A percentile compares a stretch with the other conserved stretches of the same genome.
These are phyloP conservation scores for Candida loeiensis DNA, from an alignment of 805 yeast genomes.

Conservation along the genomic window DNA sequence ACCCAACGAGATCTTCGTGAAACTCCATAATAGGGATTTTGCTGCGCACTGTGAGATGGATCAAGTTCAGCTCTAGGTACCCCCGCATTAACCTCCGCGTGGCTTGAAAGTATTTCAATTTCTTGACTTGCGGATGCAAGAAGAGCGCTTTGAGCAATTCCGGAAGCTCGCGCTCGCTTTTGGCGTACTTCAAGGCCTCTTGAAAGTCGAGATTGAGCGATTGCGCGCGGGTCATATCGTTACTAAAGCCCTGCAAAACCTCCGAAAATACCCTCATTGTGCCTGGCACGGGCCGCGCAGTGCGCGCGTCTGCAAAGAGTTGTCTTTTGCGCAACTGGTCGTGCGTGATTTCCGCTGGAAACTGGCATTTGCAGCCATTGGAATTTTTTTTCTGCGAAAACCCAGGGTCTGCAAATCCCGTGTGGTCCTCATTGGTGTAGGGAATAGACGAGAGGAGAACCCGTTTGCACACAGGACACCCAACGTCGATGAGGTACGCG, in stretches of 20 bases:
- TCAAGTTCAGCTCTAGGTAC: constrained; percentile 7
- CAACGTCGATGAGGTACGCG: constrained; percentile 2
- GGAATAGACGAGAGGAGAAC: constrained; percentile 7
- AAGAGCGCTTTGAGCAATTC: neutral
- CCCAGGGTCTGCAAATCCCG: constrained; percentile 16
- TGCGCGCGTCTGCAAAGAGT: neutral
- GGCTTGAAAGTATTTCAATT: neutral
- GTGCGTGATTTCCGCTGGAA: neutral
- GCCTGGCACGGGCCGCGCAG: neutral
- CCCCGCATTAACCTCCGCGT: constrained; percentile 5
- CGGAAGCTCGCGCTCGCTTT: neutral
- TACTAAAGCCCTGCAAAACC: neutral
- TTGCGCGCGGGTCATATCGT: too few relatives aligned
- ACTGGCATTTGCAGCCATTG: neutral
- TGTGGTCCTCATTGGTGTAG: constrained; percentile 9
- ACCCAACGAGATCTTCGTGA: constrained; percentile 24
- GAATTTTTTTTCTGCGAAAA: constrained; percentile 1
- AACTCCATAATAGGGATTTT: constrained; percentile 5
- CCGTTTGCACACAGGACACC: constrained; percentile 3
- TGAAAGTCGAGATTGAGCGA: neutral
- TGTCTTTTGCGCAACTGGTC: neutral
- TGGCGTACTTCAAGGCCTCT: neutral
- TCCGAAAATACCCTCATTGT: neutral
- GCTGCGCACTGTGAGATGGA: constrained; percentile 10
- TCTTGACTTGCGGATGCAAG: neutral